Evolutionary conservation across 345 rosid species (phyloP).

Genomic region (Eucalyptus pauciflora): DNA sequence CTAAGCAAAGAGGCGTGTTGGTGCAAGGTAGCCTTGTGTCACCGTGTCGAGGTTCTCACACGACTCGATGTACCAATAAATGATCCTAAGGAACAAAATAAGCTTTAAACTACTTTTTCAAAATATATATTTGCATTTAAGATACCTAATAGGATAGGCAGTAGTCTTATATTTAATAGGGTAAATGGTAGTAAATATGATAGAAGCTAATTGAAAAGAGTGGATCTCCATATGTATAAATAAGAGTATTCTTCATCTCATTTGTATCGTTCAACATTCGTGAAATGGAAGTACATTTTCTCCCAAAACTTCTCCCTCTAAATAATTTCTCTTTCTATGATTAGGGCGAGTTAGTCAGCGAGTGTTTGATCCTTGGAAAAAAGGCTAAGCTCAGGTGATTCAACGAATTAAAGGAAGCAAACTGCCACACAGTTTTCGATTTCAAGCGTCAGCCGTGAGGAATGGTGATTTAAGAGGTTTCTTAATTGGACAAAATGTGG

Average conservation of each 20-base stretch:
- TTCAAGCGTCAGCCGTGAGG: neutral
- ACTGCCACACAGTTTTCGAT: fast-evolving
- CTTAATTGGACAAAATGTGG: neutral
- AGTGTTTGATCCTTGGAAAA: neutral
- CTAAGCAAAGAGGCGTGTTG: neutral
- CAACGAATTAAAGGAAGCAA: neutral
- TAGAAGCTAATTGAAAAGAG: neutral
- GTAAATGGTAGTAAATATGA: neutral
- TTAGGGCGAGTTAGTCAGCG: fast-evolving
- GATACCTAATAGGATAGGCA: neutral
- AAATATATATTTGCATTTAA: neutral
- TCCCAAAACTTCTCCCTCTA: neutral
- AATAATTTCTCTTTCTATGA: neutral
- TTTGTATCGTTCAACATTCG: fast-evolving
- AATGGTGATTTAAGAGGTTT: neutral
- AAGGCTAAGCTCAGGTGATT: neutral
- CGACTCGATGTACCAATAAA: fast-evolving
- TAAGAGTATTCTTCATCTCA: neutral
- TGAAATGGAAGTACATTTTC: neutral
- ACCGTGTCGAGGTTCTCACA: neutral
- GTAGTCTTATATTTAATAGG: neutral
- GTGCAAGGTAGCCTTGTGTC: neutral
- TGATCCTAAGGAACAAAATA: neutral
- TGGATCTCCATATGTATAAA: neutral
- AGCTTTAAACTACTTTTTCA: neutral